These are phyloP conservation scores for Ascomycota sp. DNA, from an alignment of 2,329 filamentous ascomycete genomes.

Conservation along the genomic window DNA sequence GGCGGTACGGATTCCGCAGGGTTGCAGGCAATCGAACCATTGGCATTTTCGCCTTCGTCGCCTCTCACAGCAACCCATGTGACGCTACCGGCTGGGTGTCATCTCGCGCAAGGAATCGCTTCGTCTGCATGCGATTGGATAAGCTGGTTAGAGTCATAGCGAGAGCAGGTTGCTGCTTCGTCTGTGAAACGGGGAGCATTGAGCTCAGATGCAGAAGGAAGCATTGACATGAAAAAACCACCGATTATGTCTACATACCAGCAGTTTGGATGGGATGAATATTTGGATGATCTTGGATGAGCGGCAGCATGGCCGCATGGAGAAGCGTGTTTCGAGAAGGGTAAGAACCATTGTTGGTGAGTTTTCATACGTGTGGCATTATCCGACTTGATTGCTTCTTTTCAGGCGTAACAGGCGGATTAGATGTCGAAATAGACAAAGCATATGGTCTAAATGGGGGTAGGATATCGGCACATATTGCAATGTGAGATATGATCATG, in stretches of 20 bases:
- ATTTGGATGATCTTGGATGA: conserved; percentile 25
- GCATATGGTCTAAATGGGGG: no score
- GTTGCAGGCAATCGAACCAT: conserved; percentile 7
- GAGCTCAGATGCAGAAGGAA: conserved; percentile 3
- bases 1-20: conserved; percentile 9
- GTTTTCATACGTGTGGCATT: no score
- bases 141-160: no score
- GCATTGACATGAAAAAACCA: conserved; percentile 4
- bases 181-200: conserved; percentile 15
- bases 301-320: neutral
- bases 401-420: no score
- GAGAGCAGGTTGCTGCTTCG: conserved; percentile 10
- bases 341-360: no score
- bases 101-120: no score
- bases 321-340: no score
- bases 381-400: no score
- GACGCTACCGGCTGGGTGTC: no score
- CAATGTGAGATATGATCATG: conserved; percentile 1
- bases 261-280: conserved; percentile 34
- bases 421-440: no score
- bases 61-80: conserved; percentile 3
- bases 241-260: conserved; percentile 26
- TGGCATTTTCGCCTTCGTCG: conserved; percentile 15
- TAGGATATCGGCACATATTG: conserved; percentile 1
- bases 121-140: no score